phyloP scores from a whole-genome alignment of 768 basidiomycete species.

The Naematelia aurantialba region DNA sequence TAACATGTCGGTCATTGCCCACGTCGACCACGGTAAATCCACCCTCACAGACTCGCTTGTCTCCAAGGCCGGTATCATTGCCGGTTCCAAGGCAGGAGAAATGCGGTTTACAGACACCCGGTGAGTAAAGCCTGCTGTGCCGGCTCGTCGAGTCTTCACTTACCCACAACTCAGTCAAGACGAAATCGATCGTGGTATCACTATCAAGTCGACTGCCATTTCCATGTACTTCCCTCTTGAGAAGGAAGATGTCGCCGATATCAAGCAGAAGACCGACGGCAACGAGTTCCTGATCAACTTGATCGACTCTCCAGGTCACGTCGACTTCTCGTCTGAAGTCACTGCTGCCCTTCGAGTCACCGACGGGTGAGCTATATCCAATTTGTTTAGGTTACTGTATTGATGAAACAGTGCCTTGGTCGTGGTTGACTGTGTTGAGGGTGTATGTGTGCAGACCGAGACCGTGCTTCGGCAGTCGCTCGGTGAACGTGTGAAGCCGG shows the following conservation, averaged over 20 bases:
- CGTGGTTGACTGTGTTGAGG: slow-evolving; percentile 98
- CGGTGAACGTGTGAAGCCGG: slow-evolving; percentile 97
- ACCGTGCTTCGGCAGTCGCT: slow-evolving; percentile 97
- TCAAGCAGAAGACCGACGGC: slow-evolving; percentile 93
- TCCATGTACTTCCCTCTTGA: slow-evolving; percentile 98
- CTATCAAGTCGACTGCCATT: slow-evolving; percentile 99
- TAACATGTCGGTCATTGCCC: slow-evolving; percentile 56
- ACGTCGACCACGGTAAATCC: slow-evolving; percentile 99
- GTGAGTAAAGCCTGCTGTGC: slow-evolving; percentile 25
- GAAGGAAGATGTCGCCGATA: slow-evolving; percentile 77
- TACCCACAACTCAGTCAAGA: slow-evolving; percentile 59
- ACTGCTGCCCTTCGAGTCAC: slow-evolving; percentile 99
- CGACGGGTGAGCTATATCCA: slow-evolving; percentile 58
- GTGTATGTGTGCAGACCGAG: slow-evolving; percentile 99
- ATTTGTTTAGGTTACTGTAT: neutral
- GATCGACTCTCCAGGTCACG: slow-evolving; percentile 99
- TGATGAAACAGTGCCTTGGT: slow-evolving; percentile 72
- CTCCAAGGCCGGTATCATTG: slow-evolving; percentile 99
- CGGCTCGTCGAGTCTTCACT: neutral
- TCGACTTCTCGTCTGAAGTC: slow-evolving; percentile 99
- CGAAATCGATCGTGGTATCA: slow-evolving; percentile 99
- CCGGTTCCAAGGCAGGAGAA: slow-evolving; percentile 87
- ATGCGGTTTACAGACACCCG: slow-evolving; percentile 96
- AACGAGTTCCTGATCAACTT: slow-evolving; percentile 99
- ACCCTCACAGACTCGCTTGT: slow-evolving; percentile 98